phyloP scores from a whole-genome alignment of 352 stramenopile species.

The Phytophthora quininea region DNA sequence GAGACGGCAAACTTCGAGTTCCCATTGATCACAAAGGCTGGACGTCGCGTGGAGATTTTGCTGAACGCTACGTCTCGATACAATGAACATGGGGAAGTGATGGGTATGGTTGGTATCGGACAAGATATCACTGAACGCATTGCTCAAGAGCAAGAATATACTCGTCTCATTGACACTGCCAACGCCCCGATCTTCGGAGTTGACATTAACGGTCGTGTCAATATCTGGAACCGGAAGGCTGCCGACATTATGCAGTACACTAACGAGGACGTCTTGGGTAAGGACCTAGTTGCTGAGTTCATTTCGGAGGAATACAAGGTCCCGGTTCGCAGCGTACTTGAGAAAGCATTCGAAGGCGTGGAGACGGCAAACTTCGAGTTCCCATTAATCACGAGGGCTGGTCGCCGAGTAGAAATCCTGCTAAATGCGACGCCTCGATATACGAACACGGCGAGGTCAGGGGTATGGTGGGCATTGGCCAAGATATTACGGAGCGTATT shows the following conservation, averaged over 20 bases:
- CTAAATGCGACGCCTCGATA: too few relatives aligned
- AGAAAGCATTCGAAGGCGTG: too few relatives aligned
- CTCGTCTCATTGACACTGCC: constrained; percentile 61
- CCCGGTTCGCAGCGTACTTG: constrained; percentile 18
- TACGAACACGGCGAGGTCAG: background rate
- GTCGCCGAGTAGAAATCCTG: constrained; percentile 1
- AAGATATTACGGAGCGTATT: too few relatives aligned
- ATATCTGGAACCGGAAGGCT: constrained; percentile 67
- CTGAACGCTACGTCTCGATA: constrained; percentile 73
- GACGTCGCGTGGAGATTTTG: constrained; percentile 65
- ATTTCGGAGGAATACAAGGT: constrained; percentile 53
- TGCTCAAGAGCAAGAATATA: constrained; percentile 56
- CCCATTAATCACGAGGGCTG: constrained; percentile 6
- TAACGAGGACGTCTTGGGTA: constrained; percentile 52
- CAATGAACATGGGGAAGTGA: constrained; percentile 60
- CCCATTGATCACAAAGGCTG: constrained; percentile 64
- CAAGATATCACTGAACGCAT: constrained; percentile 75
- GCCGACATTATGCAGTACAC: constrained; percentile 39
- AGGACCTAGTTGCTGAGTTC: constrained; percentile 52
- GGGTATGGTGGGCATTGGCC: too few relatives aligned
- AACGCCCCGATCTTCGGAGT: constrained; percentile 90
- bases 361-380: too few relatives aligned
- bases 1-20: constrained; percentile 77
- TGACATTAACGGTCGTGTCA: constrained; percentile 53
- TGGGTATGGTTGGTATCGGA: constrained; percentile 75